Percentiles rank a stretch among this genome's conserved stretches.
These are phyloP conservation scores for Oryza meyeriana DNA, from an alignment of 176 grass and related monocot genomes.

Conservation along the genomic window DNA sequence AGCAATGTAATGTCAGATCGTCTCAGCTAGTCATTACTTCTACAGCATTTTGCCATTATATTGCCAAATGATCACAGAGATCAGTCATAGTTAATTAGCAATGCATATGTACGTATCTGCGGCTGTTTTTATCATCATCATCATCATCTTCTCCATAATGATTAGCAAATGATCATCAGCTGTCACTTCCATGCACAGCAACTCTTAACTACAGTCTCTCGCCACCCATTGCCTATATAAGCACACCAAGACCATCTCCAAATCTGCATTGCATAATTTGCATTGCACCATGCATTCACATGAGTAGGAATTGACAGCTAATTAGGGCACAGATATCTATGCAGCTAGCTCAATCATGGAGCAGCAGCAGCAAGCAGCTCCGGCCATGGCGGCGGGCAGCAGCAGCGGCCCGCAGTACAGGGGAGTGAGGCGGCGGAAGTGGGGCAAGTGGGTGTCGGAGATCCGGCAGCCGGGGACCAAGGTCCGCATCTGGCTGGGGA, in stretches of 20 bases:
- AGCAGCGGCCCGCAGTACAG: slow-evolving; percentile 23
- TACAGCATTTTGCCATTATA: neutral
- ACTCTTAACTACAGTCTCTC: neutral
- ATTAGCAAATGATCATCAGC: neutral
- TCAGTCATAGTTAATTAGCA: too few relatives aligned
- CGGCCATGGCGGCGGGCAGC: neutral
- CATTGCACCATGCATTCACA: neutral
- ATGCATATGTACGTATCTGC: neutral
- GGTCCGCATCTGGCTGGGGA: slow-evolving; percentile 61
- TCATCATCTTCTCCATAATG: neutral
- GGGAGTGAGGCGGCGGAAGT: slow-evolving; percentile 54
- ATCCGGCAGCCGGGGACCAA: slow-evolving; percentile 66
- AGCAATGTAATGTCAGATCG: neutral
- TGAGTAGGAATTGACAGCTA: too few relatives aligned
- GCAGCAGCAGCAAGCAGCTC: neutral
- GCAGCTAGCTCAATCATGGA: neutral
- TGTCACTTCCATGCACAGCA: neutral
- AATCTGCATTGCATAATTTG: neutral
- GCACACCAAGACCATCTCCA: slow-evolving; percentile 12
- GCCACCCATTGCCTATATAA: slow-evolving; percentile 11
- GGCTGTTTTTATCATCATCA: neutral
- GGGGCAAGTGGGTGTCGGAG: slow-evolving; percentile 81
- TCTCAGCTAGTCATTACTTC: neutral
- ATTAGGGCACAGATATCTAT: neutral
- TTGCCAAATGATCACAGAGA: neutral